A percentile compares a stretch with the other conserved stretches of the same genome.
phyloP scores from a whole-genome alignment of 371 early-diverging fungal genomes.

The Mucor mucedo region DNA sequence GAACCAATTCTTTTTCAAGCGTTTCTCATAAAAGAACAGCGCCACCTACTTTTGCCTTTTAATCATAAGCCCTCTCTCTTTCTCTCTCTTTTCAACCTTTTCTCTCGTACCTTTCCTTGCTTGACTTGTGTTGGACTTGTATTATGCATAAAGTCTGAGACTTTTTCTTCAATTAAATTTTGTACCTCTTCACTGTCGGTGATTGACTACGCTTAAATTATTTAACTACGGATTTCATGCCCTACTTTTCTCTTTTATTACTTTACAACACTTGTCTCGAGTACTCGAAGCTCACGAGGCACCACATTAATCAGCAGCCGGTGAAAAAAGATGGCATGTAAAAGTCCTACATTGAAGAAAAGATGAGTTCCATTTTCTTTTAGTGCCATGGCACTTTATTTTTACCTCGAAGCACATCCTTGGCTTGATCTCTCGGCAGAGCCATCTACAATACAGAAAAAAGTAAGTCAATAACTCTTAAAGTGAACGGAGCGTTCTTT shows the following conservation, averaged over 20 bases:
- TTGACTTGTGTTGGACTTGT: conserved; percentile 30
- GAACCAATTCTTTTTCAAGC: conserved; percentile 83
- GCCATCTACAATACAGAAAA: conserved; percentile 37
- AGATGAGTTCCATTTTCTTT: not conserved
- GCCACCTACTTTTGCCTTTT: conserved; percentile 37
- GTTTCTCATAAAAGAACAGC: conserved; percentile 80
- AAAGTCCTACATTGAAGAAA: conserved; percentile 52
- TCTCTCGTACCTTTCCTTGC: conserved; percentile 45
- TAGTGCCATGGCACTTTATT: too few relatives aligned
- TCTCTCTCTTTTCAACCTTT: not conserved
- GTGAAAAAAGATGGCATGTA: conserved; percentile 89
- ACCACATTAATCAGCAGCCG: conserved; percentile 75
- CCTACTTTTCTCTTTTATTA: not conserved
- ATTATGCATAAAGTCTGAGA: conserved; percentile 44
- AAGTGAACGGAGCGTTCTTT: not conserved
- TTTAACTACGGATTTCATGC: too few relatives aligned
- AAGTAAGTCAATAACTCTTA: not conserved
- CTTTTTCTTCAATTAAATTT: conserved; percentile 46
- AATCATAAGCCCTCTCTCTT: not conserved
- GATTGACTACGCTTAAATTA: conserved; percentile 29
- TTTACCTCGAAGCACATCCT: conserved; percentile 68
- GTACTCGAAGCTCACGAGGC: conserved; percentile 74
- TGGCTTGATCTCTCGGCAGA: conserved; percentile 58
- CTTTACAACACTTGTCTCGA: conserved; percentile 74
- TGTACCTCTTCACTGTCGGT: conserved; percentile 47